These are phyloP conservation scores for Grosmannia serpens DNA, from an alignment of 2,329 filamentous ascomycete genomes.

Conservation along the genomic window DNA sequence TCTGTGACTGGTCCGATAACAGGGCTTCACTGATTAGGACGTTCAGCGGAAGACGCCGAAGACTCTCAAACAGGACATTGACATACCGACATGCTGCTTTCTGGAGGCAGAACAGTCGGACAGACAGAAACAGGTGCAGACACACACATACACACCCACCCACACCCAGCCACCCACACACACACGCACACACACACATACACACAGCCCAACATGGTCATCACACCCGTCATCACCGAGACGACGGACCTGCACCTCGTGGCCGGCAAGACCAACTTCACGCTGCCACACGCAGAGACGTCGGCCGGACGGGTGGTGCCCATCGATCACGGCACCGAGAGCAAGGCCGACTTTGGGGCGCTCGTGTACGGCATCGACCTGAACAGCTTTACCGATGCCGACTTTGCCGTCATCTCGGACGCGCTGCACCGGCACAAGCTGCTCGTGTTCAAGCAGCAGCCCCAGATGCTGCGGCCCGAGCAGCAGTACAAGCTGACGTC, in stretches of 20 bases:
- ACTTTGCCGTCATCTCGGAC: conserved; percentile 21
- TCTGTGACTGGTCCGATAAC: neutral
- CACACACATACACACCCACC: neutral
- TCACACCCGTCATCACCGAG: conserved; percentile 14
- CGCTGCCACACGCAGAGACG: conserved; percentile 16
- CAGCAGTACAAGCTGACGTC: conserved; percentile 23
- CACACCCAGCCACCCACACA: neutral
- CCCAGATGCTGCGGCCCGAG: conserved; percentile 20
- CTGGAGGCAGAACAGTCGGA: no score
- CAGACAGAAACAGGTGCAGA: neutral
- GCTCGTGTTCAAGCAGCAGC: conserved; percentile 26
- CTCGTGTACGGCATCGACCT: conserved; percentile 24
- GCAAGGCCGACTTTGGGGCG: conserved; percentile 24
- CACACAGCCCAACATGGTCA: conserved; percentile 13
- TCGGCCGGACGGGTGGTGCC: conserved; percentile 15
- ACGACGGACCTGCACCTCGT: conserved; percentile 9
- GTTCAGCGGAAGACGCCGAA: neutral
- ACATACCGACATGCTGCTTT: neutral
- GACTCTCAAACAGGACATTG: neutral
- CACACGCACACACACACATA: neutral
- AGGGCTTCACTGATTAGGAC: neutral
- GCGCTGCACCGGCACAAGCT: conserved; percentile 23
- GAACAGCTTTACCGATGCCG: conserved; percentile 22
- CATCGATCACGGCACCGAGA: conserved; percentile 15
- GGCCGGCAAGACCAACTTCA: conserved; percentile 7